Conservation (phyloP, 441 rosid genomes). For the Erysimum pusillum region DNA sequence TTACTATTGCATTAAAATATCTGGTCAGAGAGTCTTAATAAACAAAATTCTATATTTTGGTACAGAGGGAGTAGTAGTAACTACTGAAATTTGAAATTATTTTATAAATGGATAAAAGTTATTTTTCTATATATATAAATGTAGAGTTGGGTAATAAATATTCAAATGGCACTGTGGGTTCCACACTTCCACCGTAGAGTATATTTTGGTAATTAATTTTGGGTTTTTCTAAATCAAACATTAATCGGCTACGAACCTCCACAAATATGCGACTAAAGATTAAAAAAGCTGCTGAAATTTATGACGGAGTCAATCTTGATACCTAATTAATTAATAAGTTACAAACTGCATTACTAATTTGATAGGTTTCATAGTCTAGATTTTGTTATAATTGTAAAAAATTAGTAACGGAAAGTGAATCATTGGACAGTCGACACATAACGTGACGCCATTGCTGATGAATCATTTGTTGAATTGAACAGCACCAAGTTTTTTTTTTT, state of each 20-base stretch:
- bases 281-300: neutral
- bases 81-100: neutral
- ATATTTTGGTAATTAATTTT: too few species aligned
- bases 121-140: neutral
- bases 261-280: slow-evolving; percentile 7
- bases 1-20: neutral
- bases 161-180: slow-evolving; percentile 34
- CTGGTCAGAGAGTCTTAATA: slow-evolving; percentile 6
- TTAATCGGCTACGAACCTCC: slow-evolving; percentile 38
- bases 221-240: too few species aligned
- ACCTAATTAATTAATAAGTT: neutral
- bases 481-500: slow-evolving; percentile 12
- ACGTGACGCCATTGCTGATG: slow-evolving; percentile 23
- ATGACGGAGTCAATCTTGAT: neutral
- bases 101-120: slow-evolving; percentile 22
- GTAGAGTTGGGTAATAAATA: slow-evolving; percentile 12
- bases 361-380: slow-evolving; percentile 21
- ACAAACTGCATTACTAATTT: neutral
- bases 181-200: slow-evolving; percentile 39
- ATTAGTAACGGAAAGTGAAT: slow-evolving; percentile 20
- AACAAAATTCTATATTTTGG: too few species aligned
- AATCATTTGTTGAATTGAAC: slow-evolving; percentile 6
- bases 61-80: too few species aligned
- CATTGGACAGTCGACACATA: slow-evolving; percentile 13
- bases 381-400: slow-evolving; percentile 18